phyloP scores from a whole-genome alignment of 2,329 filamentous ascomycete genomes.

The Parastagonospora nodorum region DNA sequence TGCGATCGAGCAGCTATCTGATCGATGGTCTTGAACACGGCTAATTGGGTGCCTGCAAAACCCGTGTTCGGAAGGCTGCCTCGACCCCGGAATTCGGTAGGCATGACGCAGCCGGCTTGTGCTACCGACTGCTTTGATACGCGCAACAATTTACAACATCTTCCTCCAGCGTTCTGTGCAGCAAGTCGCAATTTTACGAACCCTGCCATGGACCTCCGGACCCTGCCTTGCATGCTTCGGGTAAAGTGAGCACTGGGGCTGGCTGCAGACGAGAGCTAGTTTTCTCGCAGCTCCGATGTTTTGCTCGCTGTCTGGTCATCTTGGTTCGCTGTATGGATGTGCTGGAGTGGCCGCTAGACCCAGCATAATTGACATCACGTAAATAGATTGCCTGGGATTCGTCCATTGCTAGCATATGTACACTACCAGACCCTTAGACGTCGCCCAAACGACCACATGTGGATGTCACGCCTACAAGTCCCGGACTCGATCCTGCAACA shows the following conservation, averaged over 20 bases:
- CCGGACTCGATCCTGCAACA: slow-evolving; percentile 10
- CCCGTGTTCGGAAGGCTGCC: slow-evolving; percentile 15
- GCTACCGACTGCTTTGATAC: neutral
- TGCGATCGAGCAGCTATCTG: neutral
- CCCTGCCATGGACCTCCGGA: neutral
- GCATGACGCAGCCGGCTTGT: slow-evolving; percentile 15
- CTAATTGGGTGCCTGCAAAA: slow-evolving; percentile 14
- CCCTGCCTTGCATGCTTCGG: slow-evolving; percentile 4
- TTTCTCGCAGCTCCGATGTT: slow-evolving; percentile 1
- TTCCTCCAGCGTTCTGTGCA: neutral
- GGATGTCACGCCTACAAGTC: slow-evolving; percentile 5
- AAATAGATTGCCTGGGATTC: slow-evolving; percentile 36
- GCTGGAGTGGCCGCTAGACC: slow-evolving; percentile 16
- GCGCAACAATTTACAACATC: slow-evolving; percentile 12
- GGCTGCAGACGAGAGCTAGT: slow-evolving; percentile 1
- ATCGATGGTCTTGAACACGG: slow-evolving; percentile 5
- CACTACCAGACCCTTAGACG: slow-evolving; percentile 7
- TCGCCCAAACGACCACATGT: slow-evolving; percentile 14
- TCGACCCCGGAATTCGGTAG: slow-evolving; percentile 12
- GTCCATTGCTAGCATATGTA: slow-evolving; percentile 7
- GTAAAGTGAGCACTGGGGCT: slow-evolving; percentile 11
- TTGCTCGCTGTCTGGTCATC: slow-evolving; percentile 4
- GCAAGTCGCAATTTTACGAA: neutral
- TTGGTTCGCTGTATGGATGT: slow-evolving; percentile 8
- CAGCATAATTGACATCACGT: slow-evolving; percentile 33